Percentiles rank a stretch among this genome's conserved stretches.
Evolutionary conservation across 352 stramenopile genomes (phyloP).

Genomic region (Globisporangium nodosum): DNA sequence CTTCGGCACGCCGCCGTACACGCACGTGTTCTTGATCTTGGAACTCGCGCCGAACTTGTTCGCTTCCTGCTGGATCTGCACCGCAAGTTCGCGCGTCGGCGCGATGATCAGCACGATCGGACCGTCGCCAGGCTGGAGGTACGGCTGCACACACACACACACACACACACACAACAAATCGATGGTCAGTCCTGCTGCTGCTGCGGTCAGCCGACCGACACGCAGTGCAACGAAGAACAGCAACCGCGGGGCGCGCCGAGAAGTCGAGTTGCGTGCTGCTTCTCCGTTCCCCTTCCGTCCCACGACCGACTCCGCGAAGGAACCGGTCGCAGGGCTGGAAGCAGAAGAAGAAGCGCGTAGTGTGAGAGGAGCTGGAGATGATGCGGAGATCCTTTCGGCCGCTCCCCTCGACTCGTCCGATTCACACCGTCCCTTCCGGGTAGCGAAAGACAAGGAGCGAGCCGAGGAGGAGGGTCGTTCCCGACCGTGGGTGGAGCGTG

Average conservation of each 20-base stretch:
- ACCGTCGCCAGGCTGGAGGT: conserved; percentile 95
- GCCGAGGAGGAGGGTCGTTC: not conserved
- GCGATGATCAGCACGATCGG: conserved; percentile 98
- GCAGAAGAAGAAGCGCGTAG: conserved; percentile 3
- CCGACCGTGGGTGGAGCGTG: not conserved
- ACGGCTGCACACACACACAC: conserved; percentile 51
- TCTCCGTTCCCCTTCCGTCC: conserved; percentile 4
- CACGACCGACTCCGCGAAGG: conserved; percentile 2
- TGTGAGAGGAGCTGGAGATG: conserved; percentile 10
- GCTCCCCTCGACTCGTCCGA: conserved; percentile 1
- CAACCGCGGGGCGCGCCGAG: conserved; percentile 33
- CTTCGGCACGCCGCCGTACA: conserved; percentile 99
- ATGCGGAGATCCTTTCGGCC: conserved; percentile 10
- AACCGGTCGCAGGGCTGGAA: conserved; percentile 9
- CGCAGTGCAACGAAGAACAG: conserved; percentile 19
- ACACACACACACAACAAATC: conserved; percentile 10
- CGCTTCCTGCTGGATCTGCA: conserved; percentile 99
- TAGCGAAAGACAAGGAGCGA: conserved; percentile 9
- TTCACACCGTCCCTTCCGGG: conserved; percentile 11
- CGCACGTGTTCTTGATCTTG: conserved; percentile 99
- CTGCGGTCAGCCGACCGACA: conserved; percentile 11
- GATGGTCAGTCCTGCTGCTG: conserved; percentile 18
- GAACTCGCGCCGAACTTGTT: conserved; percentile 97
- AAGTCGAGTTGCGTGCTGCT: conserved; percentile 42
- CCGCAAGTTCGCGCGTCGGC: conserved; percentile 97